Conservation (phyloP, 2,329 filamentous ascomycete species). For the Diaporthe caulivora region DNA sequence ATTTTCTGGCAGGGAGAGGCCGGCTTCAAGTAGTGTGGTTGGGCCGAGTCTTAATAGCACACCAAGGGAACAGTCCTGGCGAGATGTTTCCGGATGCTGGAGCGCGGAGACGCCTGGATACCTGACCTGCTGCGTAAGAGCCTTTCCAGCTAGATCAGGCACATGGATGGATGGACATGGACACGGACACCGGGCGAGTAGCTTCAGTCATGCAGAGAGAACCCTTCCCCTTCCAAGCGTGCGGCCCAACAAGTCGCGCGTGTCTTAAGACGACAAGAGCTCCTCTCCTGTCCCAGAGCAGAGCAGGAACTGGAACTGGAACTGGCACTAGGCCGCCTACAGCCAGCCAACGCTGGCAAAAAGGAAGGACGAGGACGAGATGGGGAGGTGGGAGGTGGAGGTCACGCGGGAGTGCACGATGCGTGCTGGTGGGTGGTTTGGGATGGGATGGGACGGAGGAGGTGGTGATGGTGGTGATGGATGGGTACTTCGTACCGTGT, state of each 20-base stretch:
- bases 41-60: slow-evolving; percentile 36
- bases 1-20: slow-evolving; percentile 40
- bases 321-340: slow-evolving; percentile 24
- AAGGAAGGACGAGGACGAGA: slow-evolving; percentile 29
- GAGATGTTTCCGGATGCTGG: slow-evolving; percentile 34
- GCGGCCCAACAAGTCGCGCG: slow-evolving; percentile 35
- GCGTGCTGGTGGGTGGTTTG: slow-evolving; percentile 9
- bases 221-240: slow-evolving; percentile 25
- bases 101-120: slow-evolving; percentile 36
- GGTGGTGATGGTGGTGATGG: slow-evolving; percentile 1
- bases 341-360: slow-evolving; percentile 19
- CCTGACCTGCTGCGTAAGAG: slow-evolving; percentile 36
- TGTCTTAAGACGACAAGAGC: slow-evolving; percentile 32
- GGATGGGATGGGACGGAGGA: slow-evolving; percentile 1
- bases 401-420: slow-evolving; percentile 22
- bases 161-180: slow-evolving; percentile 36
- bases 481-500: background rate
- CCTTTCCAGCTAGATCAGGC: slow-evolving; percentile 37
- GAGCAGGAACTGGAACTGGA: slow-evolving; percentile 11
- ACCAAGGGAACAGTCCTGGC: slow-evolving; percentile 35
- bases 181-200: slow-evolving; percentile 31
- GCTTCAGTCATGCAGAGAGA: slow-evolving; percentile 37
- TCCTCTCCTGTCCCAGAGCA: too few relatives aligned
- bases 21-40: slow-evolving; percentile 40
- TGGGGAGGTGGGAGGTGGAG: background rate